These are phyloP conservation scores for Knoxdaviesia capensis DNA, from an alignment of 2,329 filamentous ascomycete species.

Conservation along the genomic window DNA sequence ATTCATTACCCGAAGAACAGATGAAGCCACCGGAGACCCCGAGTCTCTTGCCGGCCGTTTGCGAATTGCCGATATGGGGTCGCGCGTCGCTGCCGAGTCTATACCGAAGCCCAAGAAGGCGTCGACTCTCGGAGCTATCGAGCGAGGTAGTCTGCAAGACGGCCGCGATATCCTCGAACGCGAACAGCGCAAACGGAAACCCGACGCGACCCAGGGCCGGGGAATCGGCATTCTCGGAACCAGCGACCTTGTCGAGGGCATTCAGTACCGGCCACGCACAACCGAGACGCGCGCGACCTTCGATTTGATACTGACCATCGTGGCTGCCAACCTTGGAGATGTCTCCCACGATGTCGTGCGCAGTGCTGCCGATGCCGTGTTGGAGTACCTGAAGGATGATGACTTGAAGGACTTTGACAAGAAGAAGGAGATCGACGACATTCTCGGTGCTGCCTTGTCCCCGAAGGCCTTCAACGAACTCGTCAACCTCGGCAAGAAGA, in stretches of 20 bases:
- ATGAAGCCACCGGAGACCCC: conserved; percentile 91
- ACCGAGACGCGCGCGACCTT: conserved; percentile 83
- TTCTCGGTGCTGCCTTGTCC: conserved; percentile 63
- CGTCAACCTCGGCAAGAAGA: conserved; percentile 92
- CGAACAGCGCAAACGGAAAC: conserved; percentile 75
- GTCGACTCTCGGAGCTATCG: conserved; percentile 44
- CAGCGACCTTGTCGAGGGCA: conserved; percentile 74
- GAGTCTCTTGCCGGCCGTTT: conserved; percentile 91
- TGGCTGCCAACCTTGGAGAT: conserved; percentile 75
- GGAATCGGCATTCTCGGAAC: conserved; percentile 65
- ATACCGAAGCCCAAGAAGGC: conserved; percentile 68
- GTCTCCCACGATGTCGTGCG: conserved; percentile 80
- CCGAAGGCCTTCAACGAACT: conserved; percentile 93
- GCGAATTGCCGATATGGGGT: conserved; percentile 88
- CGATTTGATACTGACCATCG: conserved; percentile 81
- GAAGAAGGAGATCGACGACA: conserved; percentile 92
- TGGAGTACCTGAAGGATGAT: conserved; percentile 89
- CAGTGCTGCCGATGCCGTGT: conserved; percentile 78
- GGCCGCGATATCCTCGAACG: conserved; percentile 67
- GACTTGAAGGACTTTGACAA: conserved; percentile 94
- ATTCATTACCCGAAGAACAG: conserved; percentile 77
- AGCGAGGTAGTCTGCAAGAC: conserved; percentile 58
- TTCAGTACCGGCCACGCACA: conserved; percentile 81
- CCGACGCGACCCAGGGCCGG: conserved; percentile 44
- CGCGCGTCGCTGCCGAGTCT: conserved; percentile 56